Base-by-base conservation (phyloP, 1,284 basidiomycete species). In the Cryptococcus maquisensis region DNA sequence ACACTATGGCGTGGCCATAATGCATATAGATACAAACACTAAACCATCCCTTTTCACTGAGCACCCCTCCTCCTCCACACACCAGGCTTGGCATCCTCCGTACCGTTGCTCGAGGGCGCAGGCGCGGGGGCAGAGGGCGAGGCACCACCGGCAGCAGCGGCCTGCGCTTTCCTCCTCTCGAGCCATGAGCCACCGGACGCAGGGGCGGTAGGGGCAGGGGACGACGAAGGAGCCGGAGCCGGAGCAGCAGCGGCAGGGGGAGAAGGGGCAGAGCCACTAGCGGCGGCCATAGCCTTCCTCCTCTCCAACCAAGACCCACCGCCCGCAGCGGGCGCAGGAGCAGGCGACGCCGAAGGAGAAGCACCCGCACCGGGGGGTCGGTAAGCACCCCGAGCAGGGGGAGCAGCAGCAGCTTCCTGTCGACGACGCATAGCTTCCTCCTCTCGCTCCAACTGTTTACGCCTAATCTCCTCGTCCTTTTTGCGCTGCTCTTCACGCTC, bases 401-500 rank as follows among this genome's bases (percentile, higher is more conserved):
- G 15, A 20, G 42, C 42, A 16, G 42, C 42, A n/a, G 18, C 23
- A 15, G 18, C 42, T 9, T n/a, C 42, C 23, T 21, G 21, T 44
- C 73, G 70, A 38, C 83, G 82, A 15, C 81, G 81, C 65, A 84
- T 81, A 0, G 88, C 89, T 66, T 92, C 91, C 51, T 88, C 87
- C 69, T 92, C 90, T 56, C 87, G 83, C 67, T 86, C 82, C n/a
- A 73, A 76, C 66, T 86, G 87, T 46, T 80, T 75, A 20, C 81
- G 81, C 3, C 82, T 83, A 38, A 80, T 73, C 63, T 90, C 87
- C 20, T 71, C 44, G 1, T 80, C 81, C 44, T 81, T 82, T 10
- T 80, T 81, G 45, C 87, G 85, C 66, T 92, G 86, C 38, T 73
- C 80, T 51, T 88, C 86, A 53, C 88, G 83, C 47, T 69, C 65